Evolutionary conservation across 2,329 filamentous ascomycete species (phyloP).

Genomic region (Nemania diffusa): DNA sequence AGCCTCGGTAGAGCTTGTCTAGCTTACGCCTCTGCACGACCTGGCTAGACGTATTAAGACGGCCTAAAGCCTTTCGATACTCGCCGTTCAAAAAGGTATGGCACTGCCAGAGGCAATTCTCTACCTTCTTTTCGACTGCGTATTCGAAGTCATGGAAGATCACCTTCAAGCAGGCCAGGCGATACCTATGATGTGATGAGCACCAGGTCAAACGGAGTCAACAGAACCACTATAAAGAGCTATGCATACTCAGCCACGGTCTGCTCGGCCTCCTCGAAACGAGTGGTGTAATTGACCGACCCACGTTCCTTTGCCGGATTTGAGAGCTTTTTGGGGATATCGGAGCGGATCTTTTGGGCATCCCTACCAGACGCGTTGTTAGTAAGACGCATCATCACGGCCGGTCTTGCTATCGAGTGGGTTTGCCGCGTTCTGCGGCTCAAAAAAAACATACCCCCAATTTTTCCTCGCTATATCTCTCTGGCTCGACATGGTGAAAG

Average conservation of each 20-base stretch:
- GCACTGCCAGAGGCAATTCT: slow-evolving; percentile 79
- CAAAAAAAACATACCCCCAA: slow-evolving; percentile 46
- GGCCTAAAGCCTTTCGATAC: slow-evolving; percentile 76
- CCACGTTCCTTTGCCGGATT: slow-evolving; percentile 46
- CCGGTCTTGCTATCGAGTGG: background rate
- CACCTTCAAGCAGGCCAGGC: slow-evolving; percentile 75
- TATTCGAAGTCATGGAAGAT: slow-evolving; percentile 78
- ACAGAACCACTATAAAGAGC: slow-evolving; percentile 9
- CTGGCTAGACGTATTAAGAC: slow-evolving; percentile 62
- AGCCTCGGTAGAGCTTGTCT: slow-evolving; percentile 82
- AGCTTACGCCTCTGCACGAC: slow-evolving; percentile 77
- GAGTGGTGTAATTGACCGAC: slow-evolving; percentile 45
- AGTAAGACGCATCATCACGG: slow-evolving; percentile 11
- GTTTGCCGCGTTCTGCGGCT: background rate
- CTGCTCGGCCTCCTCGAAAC: slow-evolving; percentile 48
- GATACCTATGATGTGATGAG: slow-evolving; percentile 63
- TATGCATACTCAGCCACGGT: slow-evolving; percentile 49
- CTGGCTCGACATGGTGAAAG: slow-evolving; percentile 42
- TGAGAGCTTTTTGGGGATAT: slow-evolving; percentile 42
- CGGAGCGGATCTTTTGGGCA: slow-evolving; percentile 46
- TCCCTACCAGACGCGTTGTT: slow-evolving; percentile 37
- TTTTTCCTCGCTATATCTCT: slow-evolving; percentile 44
- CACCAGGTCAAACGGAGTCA: slow-evolving; percentile 23
- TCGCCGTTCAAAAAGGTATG: slow-evolving; percentile 81
- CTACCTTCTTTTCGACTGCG: slow-evolving; percentile 71